Base-by-base conservation (phyloP, 2,329 filamentous ascomycete species). In the Pseudopyrenochaeta lycopersici region DNA sequence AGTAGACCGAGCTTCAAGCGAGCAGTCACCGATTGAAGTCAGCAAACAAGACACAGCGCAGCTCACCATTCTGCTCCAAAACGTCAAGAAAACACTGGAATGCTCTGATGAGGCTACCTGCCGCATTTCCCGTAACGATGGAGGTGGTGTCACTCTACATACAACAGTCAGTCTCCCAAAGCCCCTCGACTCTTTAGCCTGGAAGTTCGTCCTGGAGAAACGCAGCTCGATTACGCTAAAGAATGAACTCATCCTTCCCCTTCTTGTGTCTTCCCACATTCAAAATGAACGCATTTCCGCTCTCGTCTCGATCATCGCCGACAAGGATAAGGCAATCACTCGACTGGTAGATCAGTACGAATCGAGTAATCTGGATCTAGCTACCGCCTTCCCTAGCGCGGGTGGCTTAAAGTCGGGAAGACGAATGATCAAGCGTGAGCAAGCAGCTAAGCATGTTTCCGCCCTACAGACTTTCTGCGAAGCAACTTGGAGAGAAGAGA, bases 21-120 rank as follows among this genome's bases (percentile, higher is more conserved):
- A 88, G 62, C 82, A 86, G 63, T 90, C 88, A 14, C 87, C 84
- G 56, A 92, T 94, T 56, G 90, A 94, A 68, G 87, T 90, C 1
- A 87, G 84, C 68, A 87, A 89, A 60, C 88, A 71, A 14, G 71
- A 88, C 54, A 78, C 81, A 0, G 84, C 86, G 45, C 90, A 94
- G 66, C 85, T 91, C 76, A 71, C 76, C 21, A 86, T 87, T 45
- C 85, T 94, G 46, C 77, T 93, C 12, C 80, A 84, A 18, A 88
- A 89, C 64, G 78, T 94, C 15, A 74, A 78, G 43, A 67, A 83
- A 79, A 77, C 78, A 59, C 52, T 84, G 4, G 68, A 72, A 2
- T 68, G 70, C 43, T 73, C 75, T 55, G 66, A 77, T 10, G 76
- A 64, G 44, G 74, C 76, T 2, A 68, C 60, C 4, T 63, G 77